Percentiles rank a stretch among this genome's conserved stretches.
These are phyloP conservation scores for Cutaneotrichosporon sp. DNA, from an alignment of 1,284 basidiomycete genomes.

Conservation along the genomic window DNA sequence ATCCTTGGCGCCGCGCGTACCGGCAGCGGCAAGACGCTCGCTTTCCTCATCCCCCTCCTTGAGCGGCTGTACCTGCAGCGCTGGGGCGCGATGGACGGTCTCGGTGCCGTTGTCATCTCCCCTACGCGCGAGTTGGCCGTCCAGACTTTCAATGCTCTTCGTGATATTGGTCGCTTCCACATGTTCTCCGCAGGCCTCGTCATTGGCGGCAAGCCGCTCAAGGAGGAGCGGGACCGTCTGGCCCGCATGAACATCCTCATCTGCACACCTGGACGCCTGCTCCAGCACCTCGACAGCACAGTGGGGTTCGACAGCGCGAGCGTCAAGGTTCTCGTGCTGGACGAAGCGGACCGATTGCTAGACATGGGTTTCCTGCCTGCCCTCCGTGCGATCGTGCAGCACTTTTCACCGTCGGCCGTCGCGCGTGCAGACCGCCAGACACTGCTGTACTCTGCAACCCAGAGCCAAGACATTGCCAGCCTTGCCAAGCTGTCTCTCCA, in stretches of 20 bases:
- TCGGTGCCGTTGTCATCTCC: conserved; percentile 90
- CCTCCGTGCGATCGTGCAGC: conserved; percentile 82
- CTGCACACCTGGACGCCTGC: conserved; percentile 87
- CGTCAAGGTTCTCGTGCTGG: conserved; percentile 89
- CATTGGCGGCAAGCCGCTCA: conserved; percentile 94
- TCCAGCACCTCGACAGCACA: conserved; percentile 99
- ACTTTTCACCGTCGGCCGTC: conserved; percentile 61
- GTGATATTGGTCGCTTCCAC: conserved; percentile 87
- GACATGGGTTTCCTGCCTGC: conserved; percentile 95
- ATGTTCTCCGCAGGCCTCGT: conserved; percentile 91
- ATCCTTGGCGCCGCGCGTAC: conserved; percentile 76
- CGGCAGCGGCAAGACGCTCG: conserved; percentile 79
- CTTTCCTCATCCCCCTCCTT: conserved; percentile 74
- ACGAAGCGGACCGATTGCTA: conserved; percentile 94
- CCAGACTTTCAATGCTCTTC: conserved; percentile 94
- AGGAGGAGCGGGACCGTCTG: conserved; percentile 85
- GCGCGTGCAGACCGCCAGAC: conserved; percentile 74
- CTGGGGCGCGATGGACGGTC: conserved; percentile 78
- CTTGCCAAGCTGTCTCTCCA: conserved; percentile 86
- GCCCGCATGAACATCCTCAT: conserved; percentile 96
- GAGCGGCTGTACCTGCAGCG: conserved; percentile 70
- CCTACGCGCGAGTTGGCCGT: conserved; percentile 95
- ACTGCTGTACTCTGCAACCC: conserved; percentile 93
- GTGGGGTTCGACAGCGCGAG: conserved; percentile 89
- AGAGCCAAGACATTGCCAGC: conserved; percentile 85